Conservation (phyloP, 257 asterid species). For the Solanum etuberosum region DNA sequence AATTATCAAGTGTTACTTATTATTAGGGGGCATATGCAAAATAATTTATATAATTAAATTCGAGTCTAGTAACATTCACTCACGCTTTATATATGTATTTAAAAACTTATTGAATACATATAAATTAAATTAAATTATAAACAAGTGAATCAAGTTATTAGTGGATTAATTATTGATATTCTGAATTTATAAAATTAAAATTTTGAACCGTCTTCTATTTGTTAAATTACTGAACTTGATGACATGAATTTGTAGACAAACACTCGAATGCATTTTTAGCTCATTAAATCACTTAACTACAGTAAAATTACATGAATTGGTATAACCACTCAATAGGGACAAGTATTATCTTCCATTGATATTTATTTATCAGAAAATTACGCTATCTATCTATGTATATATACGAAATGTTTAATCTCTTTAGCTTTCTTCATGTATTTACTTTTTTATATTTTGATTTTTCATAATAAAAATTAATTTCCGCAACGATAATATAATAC, state of each 20-base stretch:
- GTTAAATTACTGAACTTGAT: too few species aligned
- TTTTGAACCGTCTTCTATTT: background rate
- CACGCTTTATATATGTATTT: background rate
- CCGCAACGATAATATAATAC: background rate
- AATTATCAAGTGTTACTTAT: too few species aligned
- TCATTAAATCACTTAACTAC: background rate
- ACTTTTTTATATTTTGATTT: background rate
- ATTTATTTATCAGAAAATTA: background rate
- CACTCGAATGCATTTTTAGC: background rate
- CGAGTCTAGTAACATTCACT: background rate
- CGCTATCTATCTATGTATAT: background rate
- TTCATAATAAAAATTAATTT: fast-evolving
- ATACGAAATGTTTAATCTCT: background rate
- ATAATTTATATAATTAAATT: too few species aligned
- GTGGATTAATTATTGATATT: background rate
- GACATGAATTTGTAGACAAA: too few species aligned
- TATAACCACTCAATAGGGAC: background rate
- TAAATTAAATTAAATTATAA: too few species aligned
- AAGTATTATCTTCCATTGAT: background rate
- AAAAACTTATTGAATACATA: too few species aligned
- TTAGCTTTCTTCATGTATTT: background rate
- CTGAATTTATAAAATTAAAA: background rate
- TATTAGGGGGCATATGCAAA: background rate
- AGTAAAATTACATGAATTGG: background rate
- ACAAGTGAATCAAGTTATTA: background rate